A percentile compares a stretch with the other conserved stretches of the same genome.
Conservation (phyloP, 106 monocot species). For the Ottelia alismoides region DNA sequence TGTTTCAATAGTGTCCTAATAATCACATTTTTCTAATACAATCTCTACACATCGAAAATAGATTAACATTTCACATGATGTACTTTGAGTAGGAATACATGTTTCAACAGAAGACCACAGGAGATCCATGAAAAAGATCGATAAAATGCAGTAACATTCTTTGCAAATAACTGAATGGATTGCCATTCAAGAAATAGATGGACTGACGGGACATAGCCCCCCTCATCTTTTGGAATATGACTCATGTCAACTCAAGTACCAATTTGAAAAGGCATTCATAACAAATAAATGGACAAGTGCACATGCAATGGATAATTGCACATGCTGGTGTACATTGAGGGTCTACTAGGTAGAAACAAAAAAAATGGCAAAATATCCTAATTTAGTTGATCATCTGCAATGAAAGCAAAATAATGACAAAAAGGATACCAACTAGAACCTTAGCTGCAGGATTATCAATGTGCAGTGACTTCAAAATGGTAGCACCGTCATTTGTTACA, state of each 20-base stretch:
- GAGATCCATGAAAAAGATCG: too few relatives aligned
- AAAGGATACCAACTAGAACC: constrained; percentile 74
- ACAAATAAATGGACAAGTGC: background rate
- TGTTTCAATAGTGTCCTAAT: too few relatives aligned
- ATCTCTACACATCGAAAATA: constrained; percentile 57
- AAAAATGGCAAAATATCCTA: too few relatives aligned
- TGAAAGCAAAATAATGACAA: background rate
- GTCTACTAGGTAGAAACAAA: too few relatives aligned
- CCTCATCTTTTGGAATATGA: constrained; percentile 2
- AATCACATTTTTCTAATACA: constrained; percentile 43
- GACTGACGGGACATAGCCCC: too few relatives aligned
- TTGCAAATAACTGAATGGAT: too few relatives aligned
- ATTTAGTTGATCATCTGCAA: too few relatives aligned
- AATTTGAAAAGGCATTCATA: background rate
- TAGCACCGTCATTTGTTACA: constrained; percentile 95
- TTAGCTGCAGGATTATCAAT: constrained; percentile 93
- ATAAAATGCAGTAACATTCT: too few relatives aligned
- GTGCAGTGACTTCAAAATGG: constrained; percentile 88
- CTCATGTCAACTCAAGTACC: background rate
- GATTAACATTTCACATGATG: constrained; percentile 36
- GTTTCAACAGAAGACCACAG: too few relatives aligned
- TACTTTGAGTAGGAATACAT: too few relatives aligned
- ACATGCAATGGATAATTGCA: background rate
- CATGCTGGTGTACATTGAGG: too few relatives aligned
- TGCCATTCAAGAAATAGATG: too few relatives aligned